Conservation (phyloP, 495 filamentous ascomycete genomes). For the Lasiosphaeria miniovina region DNA sequence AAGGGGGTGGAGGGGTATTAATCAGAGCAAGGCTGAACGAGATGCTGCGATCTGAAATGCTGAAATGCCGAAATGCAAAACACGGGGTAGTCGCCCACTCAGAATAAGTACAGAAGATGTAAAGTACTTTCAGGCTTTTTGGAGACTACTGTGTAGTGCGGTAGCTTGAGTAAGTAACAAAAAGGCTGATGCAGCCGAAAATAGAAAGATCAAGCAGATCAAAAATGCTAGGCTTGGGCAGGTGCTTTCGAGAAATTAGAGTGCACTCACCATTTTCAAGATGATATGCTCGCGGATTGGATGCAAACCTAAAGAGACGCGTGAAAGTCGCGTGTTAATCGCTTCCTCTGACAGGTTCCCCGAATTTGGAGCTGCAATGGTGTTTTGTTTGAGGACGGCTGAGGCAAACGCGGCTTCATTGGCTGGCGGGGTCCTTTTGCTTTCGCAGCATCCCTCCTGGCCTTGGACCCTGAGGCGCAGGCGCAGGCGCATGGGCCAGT, state of each 20-base stretch:
- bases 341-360: neutral
- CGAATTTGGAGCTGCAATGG: constrained; percentile 4
- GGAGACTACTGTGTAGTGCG: too few species aligned
- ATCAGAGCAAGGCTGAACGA: too few species aligned
- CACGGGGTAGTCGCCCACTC: too few species aligned
- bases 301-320: constrained; percentile 9
- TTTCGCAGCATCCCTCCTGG: neutral
- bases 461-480: neutral
- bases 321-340: constrained; percentile 16
- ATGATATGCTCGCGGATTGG: neutral
- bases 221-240: neutral
- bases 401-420: constrained; percentile 15
- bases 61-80: too few species aligned
- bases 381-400: constrained; percentile 11
- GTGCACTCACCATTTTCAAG: constrained; percentile 22
- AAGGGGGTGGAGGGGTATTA: neutral
- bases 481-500: constrained; percentile 1
- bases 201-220: neutral
- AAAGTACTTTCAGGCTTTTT: too few species aligned
- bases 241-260: neutral
- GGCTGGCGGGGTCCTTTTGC: constrained; percentile 8
- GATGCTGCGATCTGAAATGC: too few species aligned
- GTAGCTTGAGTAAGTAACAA: too few species aligned
- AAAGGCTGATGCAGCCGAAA: neutral
- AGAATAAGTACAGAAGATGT: too few species aligned